phyloP scores from a whole-genome alignment of 345 rosid genomes.

The Raphanus raphanistrum region DNA sequence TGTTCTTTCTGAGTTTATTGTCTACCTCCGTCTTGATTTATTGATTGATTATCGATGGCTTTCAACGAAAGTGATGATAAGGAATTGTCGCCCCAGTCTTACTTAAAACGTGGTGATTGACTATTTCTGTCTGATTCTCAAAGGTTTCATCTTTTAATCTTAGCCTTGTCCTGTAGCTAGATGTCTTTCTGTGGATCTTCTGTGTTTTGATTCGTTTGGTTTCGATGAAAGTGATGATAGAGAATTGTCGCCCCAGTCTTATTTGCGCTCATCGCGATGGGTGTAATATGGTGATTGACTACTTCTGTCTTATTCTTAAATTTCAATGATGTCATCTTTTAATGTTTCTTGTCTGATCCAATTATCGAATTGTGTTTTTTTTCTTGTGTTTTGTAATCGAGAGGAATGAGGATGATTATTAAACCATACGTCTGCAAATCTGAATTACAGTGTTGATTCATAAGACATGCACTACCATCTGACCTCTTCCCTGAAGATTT shows the following conservation, averaged over 20 bases:
- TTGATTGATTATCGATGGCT: neutral
- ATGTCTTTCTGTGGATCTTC: neutral
- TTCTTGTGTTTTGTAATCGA: neutral
- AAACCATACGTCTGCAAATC: slow-evolving; percentile 2
- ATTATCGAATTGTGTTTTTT: neutral
- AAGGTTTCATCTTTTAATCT: neutral
- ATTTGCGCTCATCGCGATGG: slow-evolving; percentile 43
- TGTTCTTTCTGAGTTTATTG: neutral
- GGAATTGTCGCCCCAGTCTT: neutral
- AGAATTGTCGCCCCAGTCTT: slow-evolving; percentile 93
- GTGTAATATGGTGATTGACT: slow-evolving; percentile 83
- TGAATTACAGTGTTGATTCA: neutral
- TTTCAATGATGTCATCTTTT: neutral
- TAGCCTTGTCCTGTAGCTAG: neutral
- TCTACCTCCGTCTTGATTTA: neutral
- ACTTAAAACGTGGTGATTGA: neutral
- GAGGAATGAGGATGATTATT: neutral
- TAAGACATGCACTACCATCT: neutral
- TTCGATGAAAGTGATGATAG: slow-evolving; percentile 54
- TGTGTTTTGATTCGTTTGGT: neutral
- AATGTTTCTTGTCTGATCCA: slow-evolving; percentile 39
- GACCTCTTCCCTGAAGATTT: neutral
- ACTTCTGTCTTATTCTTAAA: slow-evolving; percentile 26
- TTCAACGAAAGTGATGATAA: neutral
- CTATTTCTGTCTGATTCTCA: neutral